A percentile compares a stretch with the other conserved stretches of the same genome.
Evolutionary conservation across 1,139 yeast species (phyloP).

Genomic region (Yamadazyma triangularis): DNA sequence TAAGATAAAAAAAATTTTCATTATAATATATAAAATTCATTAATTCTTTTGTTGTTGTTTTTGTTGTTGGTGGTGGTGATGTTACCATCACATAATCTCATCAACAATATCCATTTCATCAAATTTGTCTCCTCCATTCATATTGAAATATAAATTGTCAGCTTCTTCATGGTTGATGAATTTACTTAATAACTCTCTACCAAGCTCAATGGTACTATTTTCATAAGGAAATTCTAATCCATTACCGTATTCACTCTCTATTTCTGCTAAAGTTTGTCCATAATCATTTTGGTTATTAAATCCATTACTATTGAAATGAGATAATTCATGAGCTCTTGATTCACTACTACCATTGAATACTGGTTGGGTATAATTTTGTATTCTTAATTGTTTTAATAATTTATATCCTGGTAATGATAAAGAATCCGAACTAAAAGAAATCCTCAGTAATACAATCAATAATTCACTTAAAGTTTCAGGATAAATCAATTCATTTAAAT

Average conservation of each 20-base stretch:
- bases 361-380: constrained; percentile 15
- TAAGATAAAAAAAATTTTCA: too few species aligned
- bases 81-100: too few species aligned
- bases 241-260: constrained; percentile 44
- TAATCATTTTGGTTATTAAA: too few species aligned
- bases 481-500: constrained; percentile 29
- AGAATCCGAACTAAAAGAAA: constrained; percentile 49
- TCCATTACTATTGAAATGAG: constrained; percentile 22
- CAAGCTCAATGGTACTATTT: constrained; percentile 59
- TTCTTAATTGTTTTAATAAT: constrained; percentile 26
- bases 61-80: too few species aligned
- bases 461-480: constrained; percentile 45
- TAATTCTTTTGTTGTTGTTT: too few species aligned
- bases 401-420: constrained; percentile 32
- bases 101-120: too few species aligned
- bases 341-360: constrained; percentile 45
- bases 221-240: constrained; percentile 64
- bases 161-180: constrained; percentile 77
- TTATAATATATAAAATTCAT: too few species aligned
- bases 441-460: constrained; percentile 48
- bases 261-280: constrained; percentile 19
- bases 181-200: constrained; percentile 66
- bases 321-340: constrained; percentile 33
- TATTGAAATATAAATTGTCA: constrained; percentile 64
- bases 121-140: too few species aligned